These are phyloP conservation scores for Herpetomonas tarakana DNA, from an alignment of 208 protist species.

Conservation along the genomic window DNA sequence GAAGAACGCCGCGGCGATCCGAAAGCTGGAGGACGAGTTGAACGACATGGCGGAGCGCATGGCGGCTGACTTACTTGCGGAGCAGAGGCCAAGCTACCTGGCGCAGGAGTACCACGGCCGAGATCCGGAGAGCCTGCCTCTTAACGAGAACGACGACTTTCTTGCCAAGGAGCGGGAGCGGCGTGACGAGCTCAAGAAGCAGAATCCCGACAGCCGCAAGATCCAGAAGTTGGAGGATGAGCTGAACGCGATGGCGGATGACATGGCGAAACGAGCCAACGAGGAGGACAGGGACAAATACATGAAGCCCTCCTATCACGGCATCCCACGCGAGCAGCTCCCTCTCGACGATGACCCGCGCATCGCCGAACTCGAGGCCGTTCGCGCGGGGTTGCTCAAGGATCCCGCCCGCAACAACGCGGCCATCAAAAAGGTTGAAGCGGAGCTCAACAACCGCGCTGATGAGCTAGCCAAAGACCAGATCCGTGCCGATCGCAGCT, in stretches of 20 bases:
- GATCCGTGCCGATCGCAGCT: slow-evolving; percentile 16
- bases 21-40: slow-evolving; percentile 20
- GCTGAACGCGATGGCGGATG: slow-evolving; percentile 17
- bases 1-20: slow-evolving; percentile 16
- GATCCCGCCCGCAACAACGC: slow-evolving; percentile 25
- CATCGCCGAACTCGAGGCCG: slow-evolving; percentile 39
- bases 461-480: slow-evolving; percentile 29
- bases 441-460: slow-evolving; percentile 34
- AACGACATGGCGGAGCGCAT: slow-evolving; percentile 31
- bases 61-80: slow-evolving; percentile 33
- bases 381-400: slow-evolving; percentile 37
- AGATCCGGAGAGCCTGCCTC: slow-evolving; percentile 20
- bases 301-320: slow-evolving; percentile 32
- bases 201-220: slow-evolving; percentile 13
- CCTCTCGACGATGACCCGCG: slow-evolving; percentile 37
- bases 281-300: slow-evolving; percentile 30
- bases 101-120: slow-evolving; percentile 33
- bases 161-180: slow-evolving; percentile 35
- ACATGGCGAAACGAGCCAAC: slow-evolving; percentile 39
- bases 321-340: slow-evolving; percentile 25
- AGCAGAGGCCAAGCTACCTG: slow-evolving; percentile 41
- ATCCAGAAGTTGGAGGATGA: slow-evolving; percentile 19
- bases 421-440: slow-evolving; percentile 30
- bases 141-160: slow-evolving; percentile 45
- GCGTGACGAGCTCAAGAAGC: slow-evolving; percentile 29